Evolutionary conservation across 345 rosid genomes (phyloP).

Genomic region (Euphorbia peplus): DNA sequence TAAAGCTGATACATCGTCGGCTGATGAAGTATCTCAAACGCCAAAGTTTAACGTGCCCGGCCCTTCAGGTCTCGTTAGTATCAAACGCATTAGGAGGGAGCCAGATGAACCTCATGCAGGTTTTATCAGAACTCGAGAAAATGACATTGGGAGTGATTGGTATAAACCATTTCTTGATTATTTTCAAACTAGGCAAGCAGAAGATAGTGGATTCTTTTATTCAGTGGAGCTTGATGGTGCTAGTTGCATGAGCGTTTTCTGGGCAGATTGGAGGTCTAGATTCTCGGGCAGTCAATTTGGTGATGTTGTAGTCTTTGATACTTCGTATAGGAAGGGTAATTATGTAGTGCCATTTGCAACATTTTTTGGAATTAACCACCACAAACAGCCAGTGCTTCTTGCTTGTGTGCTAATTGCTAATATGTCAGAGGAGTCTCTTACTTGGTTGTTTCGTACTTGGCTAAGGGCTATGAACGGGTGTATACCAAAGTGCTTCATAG

Average conservation of each 20-base stretch:
- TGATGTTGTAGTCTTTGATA: slow-evolving; percentile 63
- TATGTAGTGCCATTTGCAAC: slow-evolving; percentile 73
- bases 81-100: slow-evolving; percentile 53
- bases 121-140: slow-evolving; percentile 31
- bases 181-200: slow-evolving; percentile 73
- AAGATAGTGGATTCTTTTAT: slow-evolving; percentile 82
- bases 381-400: slow-evolving; percentile 80
- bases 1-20: slow-evolving; percentile 35
- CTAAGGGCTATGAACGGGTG: slow-evolving; percentile 69
- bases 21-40: slow-evolving; percentile 38
- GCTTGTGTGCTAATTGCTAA: slow-evolving; percentile 80
- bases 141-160: slow-evolving; percentile 75
- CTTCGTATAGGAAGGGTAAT: slow-evolving; percentile 64
- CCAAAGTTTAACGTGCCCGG: slow-evolving; percentile 42
- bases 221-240: slow-evolving; percentile 58
- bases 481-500: slow-evolving; percentile 66
- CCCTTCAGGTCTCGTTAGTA: slow-evolving; percentile 45
- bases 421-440: slow-evolving; percentile 61
- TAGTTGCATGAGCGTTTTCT: slow-evolving; percentile 65
- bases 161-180: slow-evolving; percentile 60
- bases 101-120: slow-evolving; percentile 50
- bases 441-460: slow-evolving; percentile 89
- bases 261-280: slow-evolving; percentile 94
- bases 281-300: slow-evolving; percentile 85
- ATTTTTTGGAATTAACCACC: slow-evolving; percentile 82